A percentile compares a stretch with the other conserved stretches of the same genome.
Evolutionary conservation across 768 basidiomycete species (phyloP).

Genomic region (Trametes gibbosa): DNA sequence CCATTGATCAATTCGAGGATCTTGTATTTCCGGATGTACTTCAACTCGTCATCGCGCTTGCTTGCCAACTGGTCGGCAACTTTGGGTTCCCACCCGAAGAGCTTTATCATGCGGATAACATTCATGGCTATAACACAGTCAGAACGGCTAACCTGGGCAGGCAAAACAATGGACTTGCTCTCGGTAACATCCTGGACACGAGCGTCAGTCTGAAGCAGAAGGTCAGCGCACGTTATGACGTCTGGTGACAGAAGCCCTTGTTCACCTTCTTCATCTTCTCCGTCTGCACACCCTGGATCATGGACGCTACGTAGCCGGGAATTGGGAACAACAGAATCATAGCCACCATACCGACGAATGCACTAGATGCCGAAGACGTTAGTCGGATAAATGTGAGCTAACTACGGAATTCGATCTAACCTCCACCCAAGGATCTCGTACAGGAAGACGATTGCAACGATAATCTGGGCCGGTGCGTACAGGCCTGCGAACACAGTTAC

Average conservation of each 20-base stretch:
- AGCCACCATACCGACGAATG: slow-evolving; percentile 43
- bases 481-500: slow-evolving; percentile 21
- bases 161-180: slow-evolving; percentile 20
- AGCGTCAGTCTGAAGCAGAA: slow-evolving; percentile 37
- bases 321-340: slow-evolving; percentile 41
- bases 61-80: slow-evolving; percentile 51
- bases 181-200: slow-evolving; percentile 45
- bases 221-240: neutral
- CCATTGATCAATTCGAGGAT: slow-evolving; percentile 47
- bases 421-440: slow-evolving; percentile 49
- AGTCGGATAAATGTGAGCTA: neutral
- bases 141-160: neutral
- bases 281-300: slow-evolving; percentile 34
- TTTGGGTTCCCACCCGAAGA: slow-evolving; percentile 46
- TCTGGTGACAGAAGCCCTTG: neutral
- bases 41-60: slow-evolving; percentile 62
- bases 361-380: slow-evolving; percentile 9
- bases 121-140: slow-evolving; percentile 26
- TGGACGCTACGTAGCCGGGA: slow-evolving; percentile 40
- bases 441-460: slow-evolving; percentile 40
- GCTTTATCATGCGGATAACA: slow-evolving; percentile 46
- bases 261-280: slow-evolving; percentile 42
- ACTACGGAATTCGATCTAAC: slow-evolving; percentile 21
- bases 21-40: slow-evolving; percentile 50
- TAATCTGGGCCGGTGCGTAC: slow-evolving; percentile 40